Base-by-base conservation (phyloP, 164 flowering plant species). In the Aristolochia californica region DNA sequence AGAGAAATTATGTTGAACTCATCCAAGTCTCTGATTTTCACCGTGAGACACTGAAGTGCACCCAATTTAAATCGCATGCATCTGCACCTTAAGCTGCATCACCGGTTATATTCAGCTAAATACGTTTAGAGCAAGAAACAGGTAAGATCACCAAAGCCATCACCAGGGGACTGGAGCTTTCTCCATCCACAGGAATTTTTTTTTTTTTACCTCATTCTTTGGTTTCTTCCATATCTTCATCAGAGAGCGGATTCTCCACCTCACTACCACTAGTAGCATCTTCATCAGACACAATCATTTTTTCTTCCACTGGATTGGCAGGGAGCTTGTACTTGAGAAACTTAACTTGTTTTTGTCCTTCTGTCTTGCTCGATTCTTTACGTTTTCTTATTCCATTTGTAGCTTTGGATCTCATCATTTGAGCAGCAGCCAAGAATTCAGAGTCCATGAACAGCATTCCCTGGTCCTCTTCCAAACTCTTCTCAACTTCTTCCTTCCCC, bases 391-490 rank as follows among this genome's bases (percentile, higher is more conserved):
- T 61, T 44, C 64, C 48, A 7, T 55, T 68, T 44, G 58, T 62
- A 21, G 66, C 67, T 0, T 65, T 49, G 49, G 61, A 55, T 43
- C 56, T 72, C 79, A 81, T 78, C 7, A 71, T 62, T 24, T 65
- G 81, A 1, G 89, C 81, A 67, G 83, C 82, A 62, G 80, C 69
- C 28, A 77, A 56, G 65, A 82, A 78, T 20, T 75, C 76, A 57
- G 69, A 72, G 68, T 62, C 75, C 62, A 67, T 63, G 57, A 73
- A 59, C 55, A 68, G 62, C 24, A 15, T 53, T 56, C 54, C 56
- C 23, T 61, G 68, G 52, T 73, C 47, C 28, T 16, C 69, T 18
- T 69, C 72, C 24, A 58, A 69, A 48, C 22, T 56, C 40, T 45
- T 62, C 20, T 61, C 56, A 23, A 58, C 65, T 43, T 48, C 10